phyloP scores from a whole-genome alignment of 2,329 filamentous ascomycete genomes.

The Xylaria arbuscula region DNA sequence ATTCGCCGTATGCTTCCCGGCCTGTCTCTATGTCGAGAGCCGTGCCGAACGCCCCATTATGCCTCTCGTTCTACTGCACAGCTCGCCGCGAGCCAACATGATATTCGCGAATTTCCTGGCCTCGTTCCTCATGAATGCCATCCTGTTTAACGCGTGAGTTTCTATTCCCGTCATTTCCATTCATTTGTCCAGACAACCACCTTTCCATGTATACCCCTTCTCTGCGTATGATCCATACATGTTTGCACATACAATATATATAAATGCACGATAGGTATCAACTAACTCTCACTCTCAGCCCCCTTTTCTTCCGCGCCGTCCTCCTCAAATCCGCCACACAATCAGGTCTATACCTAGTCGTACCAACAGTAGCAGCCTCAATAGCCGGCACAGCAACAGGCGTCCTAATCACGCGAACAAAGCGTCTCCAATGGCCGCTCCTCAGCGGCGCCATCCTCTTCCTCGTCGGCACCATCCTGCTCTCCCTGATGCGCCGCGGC shows the following conservation, averaged over 20 bases:
- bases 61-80: slow-evolving; percentile 64
- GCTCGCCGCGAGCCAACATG: slow-evolving; percentile 65
- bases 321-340: slow-evolving; percentile 75
- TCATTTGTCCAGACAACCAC: no score
- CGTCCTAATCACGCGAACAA: slow-evolving; percentile 69
- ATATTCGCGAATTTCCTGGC: slow-evolving; percentile 67
- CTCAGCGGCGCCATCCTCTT: slow-evolving; percentile 61
- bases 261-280: not conserved
- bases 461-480: slow-evolving; percentile 62
- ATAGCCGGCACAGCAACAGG: slow-evolving; percentile 67
- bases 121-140: slow-evolving; percentile 64
- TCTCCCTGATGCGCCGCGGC: slow-evolving; percentile 62
- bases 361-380: slow-evolving; percentile 69
- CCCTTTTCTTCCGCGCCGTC: slow-evolving; percentile 81
- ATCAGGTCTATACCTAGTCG: slow-evolving; percentile 77
- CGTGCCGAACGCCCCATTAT: slow-evolving; percentile 67
- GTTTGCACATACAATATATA: not conserved
- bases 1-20: slow-evolving; percentile 60
- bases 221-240: not conserved
- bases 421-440: slow-evolving; percentile 69
- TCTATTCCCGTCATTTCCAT: not conserved
- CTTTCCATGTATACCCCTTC: not conserved
- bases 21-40: slow-evolving; percentile 65
- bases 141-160: slow-evolving; percentile 68
- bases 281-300: slow-evolving; percentile 55